A percentile compares a stretch with the other conserved stretches of the same genome.
These are phyloP conservation scores for Picochlorum sp. DNA, from an alignment of 139 green algal genomes.

Conservation along the genomic window DNA sequence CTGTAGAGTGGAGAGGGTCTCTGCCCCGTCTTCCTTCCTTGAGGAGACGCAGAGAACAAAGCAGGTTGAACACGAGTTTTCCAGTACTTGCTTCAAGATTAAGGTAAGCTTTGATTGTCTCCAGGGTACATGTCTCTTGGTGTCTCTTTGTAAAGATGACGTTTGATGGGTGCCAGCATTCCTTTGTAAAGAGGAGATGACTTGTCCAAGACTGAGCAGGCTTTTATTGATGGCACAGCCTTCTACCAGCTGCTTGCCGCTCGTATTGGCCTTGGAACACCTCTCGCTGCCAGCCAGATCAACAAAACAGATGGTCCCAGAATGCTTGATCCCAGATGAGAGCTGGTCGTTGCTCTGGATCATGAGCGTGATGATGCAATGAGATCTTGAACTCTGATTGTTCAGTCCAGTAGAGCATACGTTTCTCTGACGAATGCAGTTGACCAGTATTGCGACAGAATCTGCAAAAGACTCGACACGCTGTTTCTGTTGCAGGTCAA, in stretches of 20 bases:
- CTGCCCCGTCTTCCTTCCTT: slow-evolving; percentile 34
- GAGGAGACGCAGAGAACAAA: slow-evolving; percentile 77
- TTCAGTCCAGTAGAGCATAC: slow-evolving; percentile 26
- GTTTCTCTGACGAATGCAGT: slow-evolving; percentile 39
- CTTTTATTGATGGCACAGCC: slow-evolving; percentile 73
- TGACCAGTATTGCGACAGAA: slow-evolving; percentile 44
- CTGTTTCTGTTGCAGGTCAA: slow-evolving; percentile 31
- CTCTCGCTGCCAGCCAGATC: slow-evolving; percentile 71
- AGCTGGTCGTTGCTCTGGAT: slow-evolving; percentile 35
- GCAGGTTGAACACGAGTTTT: slow-evolving; percentile 47
- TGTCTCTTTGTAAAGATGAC: not conserved
- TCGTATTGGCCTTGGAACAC: slow-evolving; percentile 43
- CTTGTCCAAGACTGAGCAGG: slow-evolving; percentile 56
- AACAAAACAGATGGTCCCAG: slow-evolving; percentile 60
- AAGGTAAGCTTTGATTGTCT: slow-evolving; percentile 51
- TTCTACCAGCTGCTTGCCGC: slow-evolving; percentile 42
- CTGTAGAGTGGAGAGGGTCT: slow-evolving; percentile 65
- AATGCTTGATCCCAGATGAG: slow-evolving; percentile 26
- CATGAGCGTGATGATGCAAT: slow-evolving; percentile 58
- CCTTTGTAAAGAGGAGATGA: slow-evolving; percentile 64
- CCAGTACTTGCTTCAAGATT: slow-evolving; percentile 69
- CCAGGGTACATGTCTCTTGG: slow-evolving; percentile 26
- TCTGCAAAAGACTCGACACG: slow-evolving; percentile 29
- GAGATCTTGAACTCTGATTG: slow-evolving; percentile 42
- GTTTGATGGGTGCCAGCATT: not conserved